Evolutionary conservation across 2,329 filamentous ascomycete species (phyloP).

Genomic region (Diaporthe vaccinii): DNA sequence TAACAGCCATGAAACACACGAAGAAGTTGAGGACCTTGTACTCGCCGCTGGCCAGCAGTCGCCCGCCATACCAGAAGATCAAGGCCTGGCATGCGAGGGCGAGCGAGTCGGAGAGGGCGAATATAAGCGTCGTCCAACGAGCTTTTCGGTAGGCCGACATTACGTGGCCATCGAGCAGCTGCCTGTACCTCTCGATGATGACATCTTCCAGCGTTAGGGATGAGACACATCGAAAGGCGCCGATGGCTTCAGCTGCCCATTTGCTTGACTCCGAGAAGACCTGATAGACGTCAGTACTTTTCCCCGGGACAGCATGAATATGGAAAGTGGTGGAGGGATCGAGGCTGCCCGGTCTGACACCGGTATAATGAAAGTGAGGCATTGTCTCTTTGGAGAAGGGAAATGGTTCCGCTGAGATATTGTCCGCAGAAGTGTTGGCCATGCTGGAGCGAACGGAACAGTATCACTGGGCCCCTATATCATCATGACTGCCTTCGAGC

Average conservation of each 20-base stretch:
- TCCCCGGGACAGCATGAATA: neutral
- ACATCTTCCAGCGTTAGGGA: constrained; percentile 77
- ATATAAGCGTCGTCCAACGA: constrained; percentile 73
- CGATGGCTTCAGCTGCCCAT: constrained; percentile 81
- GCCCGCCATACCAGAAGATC: constrained; percentile 76
- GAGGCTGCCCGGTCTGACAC: neutral
- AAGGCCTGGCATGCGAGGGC: constrained; percentile 74
- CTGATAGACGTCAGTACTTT: neutral
- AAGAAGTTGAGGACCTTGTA: constrained; percentile 63
- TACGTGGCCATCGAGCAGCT: constrained; percentile 71
- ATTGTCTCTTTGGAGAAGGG: neutral
- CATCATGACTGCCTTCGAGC: neutral
- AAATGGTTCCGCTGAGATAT: neutral
- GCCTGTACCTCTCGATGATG: constrained; percentile 73
- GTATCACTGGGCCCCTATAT: too few relatives aligned
- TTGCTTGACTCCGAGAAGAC: constrained; percentile 79
- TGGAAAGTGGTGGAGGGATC: too few relatives aligned
- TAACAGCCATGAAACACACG: constrained; percentile 74
- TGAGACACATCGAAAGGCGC: constrained; percentile 80
- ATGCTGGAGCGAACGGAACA: neutral
- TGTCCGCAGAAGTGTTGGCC: neutral
- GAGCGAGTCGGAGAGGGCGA: constrained; percentile 78
- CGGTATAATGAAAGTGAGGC: neutral
- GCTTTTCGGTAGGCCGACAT: constrained; percentile 71
- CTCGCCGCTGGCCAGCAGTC: constrained; percentile 66